Conservation (phyloP, 129 eudicot genomes). For the Mikania micrantha region DNA sequence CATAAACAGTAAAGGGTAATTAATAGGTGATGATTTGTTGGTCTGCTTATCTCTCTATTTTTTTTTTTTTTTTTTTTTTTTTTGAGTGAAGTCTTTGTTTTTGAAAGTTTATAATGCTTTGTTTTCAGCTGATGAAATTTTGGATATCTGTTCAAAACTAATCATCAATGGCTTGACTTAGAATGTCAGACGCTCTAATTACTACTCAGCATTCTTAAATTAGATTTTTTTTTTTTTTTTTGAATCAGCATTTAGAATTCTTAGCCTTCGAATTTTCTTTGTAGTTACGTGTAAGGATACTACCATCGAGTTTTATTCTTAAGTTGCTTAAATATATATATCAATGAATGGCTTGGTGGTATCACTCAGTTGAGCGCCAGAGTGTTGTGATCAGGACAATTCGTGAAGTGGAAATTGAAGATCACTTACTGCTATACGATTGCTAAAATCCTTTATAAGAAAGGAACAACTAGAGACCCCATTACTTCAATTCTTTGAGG, state of each 20-base stretch:
- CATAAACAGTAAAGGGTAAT: neutral
- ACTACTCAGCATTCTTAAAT: neutral
- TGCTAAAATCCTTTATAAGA: conserved; percentile 48
- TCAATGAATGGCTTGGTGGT: neutral
- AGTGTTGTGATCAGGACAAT: conserved; percentile 58
- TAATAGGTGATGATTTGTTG: neutral
- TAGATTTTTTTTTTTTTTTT: neutral
- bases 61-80: neutral
- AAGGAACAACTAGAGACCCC: conserved; percentile 58
- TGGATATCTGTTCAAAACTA: neutral
- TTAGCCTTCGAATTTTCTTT: neutral
- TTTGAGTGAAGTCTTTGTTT: neutral
- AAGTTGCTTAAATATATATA: neutral
- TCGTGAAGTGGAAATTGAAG: conserved; percentile 63
- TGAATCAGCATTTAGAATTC: neutral
- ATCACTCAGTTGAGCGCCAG: conserved; percentile 53
- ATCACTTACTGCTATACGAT: conserved; percentile 45
- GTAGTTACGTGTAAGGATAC: neutral
- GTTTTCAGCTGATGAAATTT: neutral
- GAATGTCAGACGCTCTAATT: neutral
- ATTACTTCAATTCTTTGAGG: conserved; percentile 51
- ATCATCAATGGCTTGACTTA: neutral
- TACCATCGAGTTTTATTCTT: neutral
- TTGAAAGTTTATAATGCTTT: neutral
- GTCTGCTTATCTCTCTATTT: no score